These are phyloP conservation scores for Mortierella sp. DNA, from an alignment of 371 early-diverging fungal genomes.

Conservation along the genomic window DNA sequence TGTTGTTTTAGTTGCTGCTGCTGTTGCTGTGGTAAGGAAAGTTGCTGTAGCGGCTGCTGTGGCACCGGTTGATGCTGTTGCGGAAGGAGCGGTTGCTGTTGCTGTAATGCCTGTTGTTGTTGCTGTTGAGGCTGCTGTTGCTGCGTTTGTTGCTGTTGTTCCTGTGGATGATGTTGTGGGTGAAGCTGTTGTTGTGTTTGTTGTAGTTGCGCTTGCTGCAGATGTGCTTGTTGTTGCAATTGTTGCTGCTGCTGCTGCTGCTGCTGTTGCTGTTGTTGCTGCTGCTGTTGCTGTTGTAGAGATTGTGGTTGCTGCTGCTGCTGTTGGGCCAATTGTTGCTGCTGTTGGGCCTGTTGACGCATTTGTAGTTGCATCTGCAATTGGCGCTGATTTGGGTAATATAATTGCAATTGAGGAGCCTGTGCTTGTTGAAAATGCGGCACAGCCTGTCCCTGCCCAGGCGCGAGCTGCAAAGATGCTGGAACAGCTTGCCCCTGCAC, in stretches of 20 bases:
- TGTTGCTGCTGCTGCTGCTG: constrained; percentile 18
- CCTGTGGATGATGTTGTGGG: neutral
- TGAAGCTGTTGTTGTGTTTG: neutral
- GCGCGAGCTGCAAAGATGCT: neutral
- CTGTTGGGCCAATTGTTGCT: constrained; percentile 4
- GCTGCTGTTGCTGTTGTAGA: constrained; percentile 15
- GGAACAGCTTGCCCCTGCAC: neutral
- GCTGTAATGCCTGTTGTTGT: neutral
- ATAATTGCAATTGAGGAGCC: neutral
- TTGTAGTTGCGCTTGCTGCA: constrained; percentile 2
- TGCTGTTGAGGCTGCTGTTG: neutral
- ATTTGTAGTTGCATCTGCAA: constrained; percentile 13
- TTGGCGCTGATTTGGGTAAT: neutral
- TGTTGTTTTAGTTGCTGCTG: neutral
- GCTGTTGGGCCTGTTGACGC: constrained; percentile 6
- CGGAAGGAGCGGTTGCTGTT: neutral
- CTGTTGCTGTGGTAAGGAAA: constrained; percentile 20
- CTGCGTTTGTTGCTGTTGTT: neutral
- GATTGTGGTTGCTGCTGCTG: constrained; percentile 15
- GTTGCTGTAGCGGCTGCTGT: neutral
- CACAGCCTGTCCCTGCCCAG: neutral
- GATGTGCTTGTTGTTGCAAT: neutral
- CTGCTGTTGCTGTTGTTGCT: constrained; percentile 2
- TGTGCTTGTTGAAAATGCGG: constrained; percentile 15
- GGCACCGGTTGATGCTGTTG: too few species aligned